A percentile compares a stretch with the other conserved stretches of the same genome.
These are phyloP conservation scores for Neurospora terricola DNA, from an alignment of 495 filamentous ascomycete species.

Conservation along the genomic window DNA sequence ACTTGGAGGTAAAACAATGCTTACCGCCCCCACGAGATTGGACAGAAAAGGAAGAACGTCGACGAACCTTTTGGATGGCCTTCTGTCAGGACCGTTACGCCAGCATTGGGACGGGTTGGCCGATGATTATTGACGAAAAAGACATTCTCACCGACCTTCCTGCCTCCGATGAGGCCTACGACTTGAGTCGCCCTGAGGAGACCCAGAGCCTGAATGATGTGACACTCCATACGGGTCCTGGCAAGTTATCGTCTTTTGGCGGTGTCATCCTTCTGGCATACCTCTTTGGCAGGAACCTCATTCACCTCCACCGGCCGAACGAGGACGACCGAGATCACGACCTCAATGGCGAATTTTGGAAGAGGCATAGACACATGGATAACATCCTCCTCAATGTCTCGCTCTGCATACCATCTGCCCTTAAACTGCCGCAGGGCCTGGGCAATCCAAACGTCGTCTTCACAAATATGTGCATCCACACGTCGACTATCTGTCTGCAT, in stretches of 20 bases:
- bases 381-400: slow-evolving; percentile 82
- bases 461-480: slow-evolving; percentile 93
- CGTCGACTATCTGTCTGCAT: slow-evolving; percentile 92
- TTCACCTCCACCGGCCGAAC: slow-evolving; percentile 86
- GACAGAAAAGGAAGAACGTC: slow-evolving; percentile 85
- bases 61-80: slow-evolving; percentile 89
- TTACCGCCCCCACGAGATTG: slow-evolving; percentile 78
- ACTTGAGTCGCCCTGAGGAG: slow-evolving; percentile 62
- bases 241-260: slow-evolving; percentile 65
- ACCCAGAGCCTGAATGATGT: slow-evolving; percentile 61
- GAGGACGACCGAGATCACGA: slow-evolving; percentile 75
- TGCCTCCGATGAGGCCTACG: slow-evolving; percentile 75
- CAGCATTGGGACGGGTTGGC: slow-evolving; percentile 97
- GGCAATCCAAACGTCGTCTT: slow-evolving; percentile 82
- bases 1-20: slow-evolving; percentile 86
- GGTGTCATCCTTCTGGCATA: slow-evolving; percentile 76
- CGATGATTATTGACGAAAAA: slow-evolving; percentile 83
- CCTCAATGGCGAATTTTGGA: slow-evolving; percentile 93
- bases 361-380: slow-evolving; percentile 79
- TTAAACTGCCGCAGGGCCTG: slow-evolving; percentile 72
- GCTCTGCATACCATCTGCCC: slow-evolving; percentile 68
- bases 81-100: slow-evolving; percentile 88
- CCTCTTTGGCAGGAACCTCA: slow-evolving; percentile 88
- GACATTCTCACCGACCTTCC: slow-evolving; percentile 88
- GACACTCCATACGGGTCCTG: slow-evolving; percentile 59